A percentile compares a stretch with the other conserved stretches of the same genome.
Evolutionary conservation across 106 monocot species (phyloP).

Genomic region (Acorus gramineus): DNA sequence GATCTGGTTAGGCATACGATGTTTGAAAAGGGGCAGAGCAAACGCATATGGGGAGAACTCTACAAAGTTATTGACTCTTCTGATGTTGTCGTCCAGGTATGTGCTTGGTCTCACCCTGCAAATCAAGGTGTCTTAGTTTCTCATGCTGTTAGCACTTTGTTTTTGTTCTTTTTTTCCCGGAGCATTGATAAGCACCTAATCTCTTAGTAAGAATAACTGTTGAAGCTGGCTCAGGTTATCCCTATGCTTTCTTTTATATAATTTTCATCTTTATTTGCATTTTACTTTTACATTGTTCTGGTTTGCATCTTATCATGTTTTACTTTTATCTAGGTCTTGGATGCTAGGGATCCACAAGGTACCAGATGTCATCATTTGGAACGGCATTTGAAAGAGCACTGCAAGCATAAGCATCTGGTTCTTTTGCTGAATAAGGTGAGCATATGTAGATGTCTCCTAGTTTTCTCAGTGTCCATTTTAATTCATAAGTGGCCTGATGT

Average conservation of each 20-base stretch:
- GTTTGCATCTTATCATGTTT: background rate
- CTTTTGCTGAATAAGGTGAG: conserved; percentile 83
- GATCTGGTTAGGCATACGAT: conserved; percentile 84
- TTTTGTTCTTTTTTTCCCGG: too few species aligned
- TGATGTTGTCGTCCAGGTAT: conserved; percentile 93
- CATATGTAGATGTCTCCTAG: background rate
- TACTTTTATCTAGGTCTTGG: conserved; percentile 48
- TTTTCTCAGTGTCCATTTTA: background rate
- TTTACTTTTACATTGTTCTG: background rate
- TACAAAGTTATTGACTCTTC: conserved; percentile 98
- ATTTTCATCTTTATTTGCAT: background rate
- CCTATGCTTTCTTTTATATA: background rate
- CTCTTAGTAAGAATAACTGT: too few species aligned
- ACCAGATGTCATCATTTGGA: conserved; percentile 91
- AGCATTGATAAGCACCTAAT: too few species aligned
- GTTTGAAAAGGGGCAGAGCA: conserved; percentile 99
- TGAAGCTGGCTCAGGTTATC: too few species aligned
- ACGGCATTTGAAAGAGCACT: conserved; percentile 82
- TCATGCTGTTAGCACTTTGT: too few species aligned
- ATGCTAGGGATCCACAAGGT: conserved; percentile 94
- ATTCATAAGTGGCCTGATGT: background rate
- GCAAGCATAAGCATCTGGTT: conserved; percentile 91
- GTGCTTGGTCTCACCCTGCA: background rate
- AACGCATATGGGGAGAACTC: conserved; percentile 95
- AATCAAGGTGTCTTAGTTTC: too few species aligned